These are phyloP conservation scores for Euptelea pleiosperma DNA, from an alignment of 164 flowering plant genomes.

Conservation along the genomic window DNA sequence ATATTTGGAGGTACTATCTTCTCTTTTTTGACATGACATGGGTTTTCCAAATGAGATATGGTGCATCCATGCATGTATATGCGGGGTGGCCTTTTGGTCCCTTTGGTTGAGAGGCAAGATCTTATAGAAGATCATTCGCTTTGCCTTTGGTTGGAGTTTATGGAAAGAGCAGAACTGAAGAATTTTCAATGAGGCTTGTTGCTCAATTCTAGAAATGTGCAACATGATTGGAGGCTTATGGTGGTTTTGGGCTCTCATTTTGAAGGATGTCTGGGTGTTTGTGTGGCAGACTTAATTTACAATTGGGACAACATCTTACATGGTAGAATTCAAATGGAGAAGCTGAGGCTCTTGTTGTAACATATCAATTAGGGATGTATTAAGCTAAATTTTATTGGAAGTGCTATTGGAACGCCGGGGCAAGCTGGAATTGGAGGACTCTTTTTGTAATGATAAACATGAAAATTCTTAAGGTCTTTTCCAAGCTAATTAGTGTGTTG, in stretches of 20 bases:
- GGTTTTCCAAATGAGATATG: too few species aligned
- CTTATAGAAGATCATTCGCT: neutral
- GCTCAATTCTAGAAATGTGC: neutral
- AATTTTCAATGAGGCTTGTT: neutral
- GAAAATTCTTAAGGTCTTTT: too few species aligned
- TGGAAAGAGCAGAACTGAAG: neutral
- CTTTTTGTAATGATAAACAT: too few species aligned
- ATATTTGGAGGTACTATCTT: too few species aligned
- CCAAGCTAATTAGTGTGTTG: too few species aligned
- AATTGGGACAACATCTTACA: neutral
- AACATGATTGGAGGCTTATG: neutral
- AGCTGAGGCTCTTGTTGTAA: neutral
- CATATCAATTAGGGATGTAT: neutral
- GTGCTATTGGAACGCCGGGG: too few species aligned
- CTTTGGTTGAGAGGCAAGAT: too few species aligned
- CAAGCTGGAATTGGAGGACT: too few species aligned
- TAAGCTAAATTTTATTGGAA: too few species aligned
- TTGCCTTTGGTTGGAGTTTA: neutral
- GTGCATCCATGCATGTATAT: too few species aligned
- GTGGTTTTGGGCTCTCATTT: neutral
- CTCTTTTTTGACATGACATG: too few species aligned
- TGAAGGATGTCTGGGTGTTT: neutral
- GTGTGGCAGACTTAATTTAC: neutral
- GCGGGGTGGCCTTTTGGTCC: too few species aligned
- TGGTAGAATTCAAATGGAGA: neutral